Evolutionary conservation across 139 green algal species (phyloP), one percentile per base, ranked within the genome.

Genomic region (Chlorella vulgaris): DNA sequence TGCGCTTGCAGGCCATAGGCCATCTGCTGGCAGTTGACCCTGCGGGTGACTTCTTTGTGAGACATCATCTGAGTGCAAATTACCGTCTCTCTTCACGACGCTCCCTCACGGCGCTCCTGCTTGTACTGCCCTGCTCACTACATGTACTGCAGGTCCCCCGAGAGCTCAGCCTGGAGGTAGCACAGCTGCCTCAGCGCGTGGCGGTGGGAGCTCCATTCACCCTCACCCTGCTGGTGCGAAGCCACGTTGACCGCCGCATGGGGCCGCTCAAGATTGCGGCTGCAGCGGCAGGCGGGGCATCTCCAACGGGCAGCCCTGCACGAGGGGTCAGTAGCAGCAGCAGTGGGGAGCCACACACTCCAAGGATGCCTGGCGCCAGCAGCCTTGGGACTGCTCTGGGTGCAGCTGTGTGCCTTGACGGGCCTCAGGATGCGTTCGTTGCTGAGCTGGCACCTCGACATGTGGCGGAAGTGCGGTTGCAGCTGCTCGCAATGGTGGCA

Each of bases 401-500:
- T 21, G 69, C 40, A 7, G 70, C 35, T 38, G 73, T 70, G 13
- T 53, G 73, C 35, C 21, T 80, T 38, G 74, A 69, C 33, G 74
- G 74, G 1, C 36, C 58, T 0, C 74, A 80, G 18, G 58, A 42
- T 3, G 58, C 19, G 8, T 0, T 71, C 15, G 15, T 80, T 26
- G 18, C 28, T 21, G 74, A 42, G 58, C 74, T 80, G 58, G 58
- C 7, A 19, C 58, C 74, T 15, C 19, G 15, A 39, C 38, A 58
- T n/a, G 39, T 29, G 29, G 55, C 29, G 38, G 28, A 43, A 2
- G 74, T 60, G n/a, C 40, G 29, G 28, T 58, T 80, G 42, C 61
- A 24, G 19, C 61, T 81, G 76, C 61, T 74, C 29, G 50, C 62
- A 40, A 40, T 81, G 61, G 33, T 31, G 0, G 47, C 42, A 2